Conservation (phyloP, 495 filamentous ascomycete species). For the Gamarada debralockiae region DNA sequence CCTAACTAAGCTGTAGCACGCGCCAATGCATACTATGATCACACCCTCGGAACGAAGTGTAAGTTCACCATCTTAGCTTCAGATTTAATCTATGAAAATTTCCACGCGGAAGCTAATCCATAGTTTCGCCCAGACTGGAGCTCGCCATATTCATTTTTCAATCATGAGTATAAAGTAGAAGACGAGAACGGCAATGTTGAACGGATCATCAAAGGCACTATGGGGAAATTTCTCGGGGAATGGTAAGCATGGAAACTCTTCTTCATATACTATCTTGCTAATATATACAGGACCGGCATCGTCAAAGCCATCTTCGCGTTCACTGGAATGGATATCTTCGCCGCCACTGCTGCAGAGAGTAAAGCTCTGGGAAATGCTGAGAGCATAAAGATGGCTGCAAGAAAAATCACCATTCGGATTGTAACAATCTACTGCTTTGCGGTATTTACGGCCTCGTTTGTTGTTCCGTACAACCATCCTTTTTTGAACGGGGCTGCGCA, state of each 20-base stretch:
- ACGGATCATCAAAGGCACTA: slow-evolving; percentile 4
- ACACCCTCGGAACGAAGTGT: background rate
- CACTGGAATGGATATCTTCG: slow-evolving; percentile 40
- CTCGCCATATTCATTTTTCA: slow-evolving; percentile 29
- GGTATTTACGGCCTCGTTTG: slow-evolving; percentile 33
- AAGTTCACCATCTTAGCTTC: background rate
- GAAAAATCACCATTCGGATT: slow-evolving; percentile 38
- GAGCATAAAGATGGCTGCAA: slow-evolving; percentile 40
- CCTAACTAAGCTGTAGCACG: background rate
- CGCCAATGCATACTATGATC: background rate
- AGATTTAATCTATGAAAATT: slow-evolving; percentile 17
- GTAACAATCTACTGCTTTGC: slow-evolving; percentile 35
- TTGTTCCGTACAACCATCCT: slow-evolving; percentile 37
- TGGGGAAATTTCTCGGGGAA: slow-evolving; percentile 25
- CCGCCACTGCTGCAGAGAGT: slow-evolving; percentile 40
- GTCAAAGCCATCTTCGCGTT: slow-evolving; percentile 35
- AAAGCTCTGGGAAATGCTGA: slow-evolving; percentile 34
- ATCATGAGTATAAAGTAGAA: slow-evolving; percentile 16
- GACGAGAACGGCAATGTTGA: slow-evolving; percentile 12
- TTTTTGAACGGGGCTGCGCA: slow-evolving; percentile 19
- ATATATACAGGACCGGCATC: slow-evolving; percentile 20
- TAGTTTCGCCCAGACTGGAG: slow-evolving; percentile 23
- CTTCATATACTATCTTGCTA: slow-evolving; percentile 21
- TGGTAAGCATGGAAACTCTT: slow-evolving; percentile 10
- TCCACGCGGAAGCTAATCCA: slow-evolving; percentile 16